Percentiles rank a stretch among this genome's conserved stretches.
phyloP scores from a whole-genome alignment of 805 yeast species.

The Suhomyces prunicola region DNA sequence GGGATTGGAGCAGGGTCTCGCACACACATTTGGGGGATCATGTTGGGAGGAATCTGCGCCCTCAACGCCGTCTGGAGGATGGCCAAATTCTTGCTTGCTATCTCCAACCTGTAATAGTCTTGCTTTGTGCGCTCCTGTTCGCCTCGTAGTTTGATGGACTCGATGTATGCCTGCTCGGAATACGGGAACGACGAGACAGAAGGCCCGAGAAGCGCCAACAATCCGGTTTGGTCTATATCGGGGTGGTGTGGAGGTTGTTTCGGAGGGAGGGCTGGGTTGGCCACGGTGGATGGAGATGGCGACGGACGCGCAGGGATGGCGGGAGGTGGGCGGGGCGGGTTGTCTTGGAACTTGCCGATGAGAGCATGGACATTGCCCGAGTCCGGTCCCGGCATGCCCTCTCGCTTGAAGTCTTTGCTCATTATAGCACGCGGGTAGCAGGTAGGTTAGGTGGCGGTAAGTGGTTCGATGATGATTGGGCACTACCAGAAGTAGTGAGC shows the following conservation, averaged over 20 bases:
- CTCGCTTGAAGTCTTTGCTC: conserved; percentile 1
- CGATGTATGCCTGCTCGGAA: conserved; percentile 54
- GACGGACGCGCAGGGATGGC: conserved; percentile 3
- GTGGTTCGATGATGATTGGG: neutral
- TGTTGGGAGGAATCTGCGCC: conserved; percentile 59
- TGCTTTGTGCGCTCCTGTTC: conserved; percentile 85
- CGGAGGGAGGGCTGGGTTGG: neutral
- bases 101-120: conserved; percentile 67
- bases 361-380: conserved; percentile 40
- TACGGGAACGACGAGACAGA: conserved; percentile 51
- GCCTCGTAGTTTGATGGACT: conserved; percentile 55
- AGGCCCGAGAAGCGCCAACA: conserved; percentile 49
- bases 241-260: neutral
- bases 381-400: neutral
- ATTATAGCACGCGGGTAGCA: neutral
- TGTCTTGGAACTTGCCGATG: conserved; percentile 23
- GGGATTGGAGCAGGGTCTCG: conserved; percentile 18
- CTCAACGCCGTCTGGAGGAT: conserved; percentile 58
- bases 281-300: conserved; percentile 2
- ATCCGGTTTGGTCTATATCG: conserved; percentile 13
- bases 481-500: neutral
- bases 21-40: conserved; percentile 61
- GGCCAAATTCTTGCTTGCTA: conserved; percentile 55
- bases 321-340: neutral
- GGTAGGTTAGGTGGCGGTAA: neutral